Evolutionary conservation across 768 basidiomycete genomes (phyloP), one percentile per base, ranked within the genome.

Genomic region (Hericium alpestre): DNA sequence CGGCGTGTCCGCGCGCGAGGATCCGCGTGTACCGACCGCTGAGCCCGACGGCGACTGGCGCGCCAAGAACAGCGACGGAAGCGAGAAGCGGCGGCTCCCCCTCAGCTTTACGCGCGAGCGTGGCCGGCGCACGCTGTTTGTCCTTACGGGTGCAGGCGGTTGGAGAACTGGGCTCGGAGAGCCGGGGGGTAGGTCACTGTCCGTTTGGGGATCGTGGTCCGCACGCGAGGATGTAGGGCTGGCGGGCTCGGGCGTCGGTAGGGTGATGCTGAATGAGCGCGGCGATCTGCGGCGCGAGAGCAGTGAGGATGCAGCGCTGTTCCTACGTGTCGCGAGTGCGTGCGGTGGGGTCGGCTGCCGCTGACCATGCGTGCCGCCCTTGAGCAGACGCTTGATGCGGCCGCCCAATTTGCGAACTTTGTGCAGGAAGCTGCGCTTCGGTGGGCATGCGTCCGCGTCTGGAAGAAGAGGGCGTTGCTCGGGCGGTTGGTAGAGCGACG

Each of bases 401-500:
- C 56, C 59, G 18, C 61, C 61, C n/a, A 60, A 41, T 15, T 55
- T 59, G 43, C 59, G 60, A 1, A 62, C 46, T 53, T 48, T 60
- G 25, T 23, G 15, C 16, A 62, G 43, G 38, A 62, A 60, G 13
- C 55, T 52, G 48, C 59, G 59, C 49, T 62, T 62, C 15, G 43
- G 23, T 7, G 49, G 49, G 52, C 48, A 38, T 37, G 40, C 3
- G 20, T 40, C 20, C 32, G 27, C 18, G 16, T 25, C 38, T 10
- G 60, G 49, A 20, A 41, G 27, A 37, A 13, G 23, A 11, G 48
- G 50, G 15, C 23, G 54, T 39, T 27, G 50, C 38, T 27, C 39
- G 16, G 32, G 38, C 16, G 32, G 32, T 32, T 32, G 32, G 8
- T 32, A 32, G 32, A 32, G 32, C 32, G 32, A 32, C 8, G 32